phyloP scores from a whole-genome alignment of 805 yeast species.

The Starmerella geochares region DNA sequence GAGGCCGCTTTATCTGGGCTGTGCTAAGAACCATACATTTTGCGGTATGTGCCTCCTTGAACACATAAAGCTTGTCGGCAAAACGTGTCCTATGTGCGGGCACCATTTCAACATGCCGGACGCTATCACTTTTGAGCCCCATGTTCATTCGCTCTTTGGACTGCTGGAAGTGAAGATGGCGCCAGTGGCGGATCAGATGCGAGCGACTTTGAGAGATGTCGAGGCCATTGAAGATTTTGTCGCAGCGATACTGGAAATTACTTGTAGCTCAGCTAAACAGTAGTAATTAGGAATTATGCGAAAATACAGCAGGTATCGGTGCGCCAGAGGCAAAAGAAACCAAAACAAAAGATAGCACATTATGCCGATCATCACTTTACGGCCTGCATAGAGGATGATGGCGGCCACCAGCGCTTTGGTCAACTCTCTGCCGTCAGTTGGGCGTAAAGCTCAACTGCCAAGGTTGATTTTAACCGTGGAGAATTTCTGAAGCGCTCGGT shows the following conservation, averaged over 20 bases:
- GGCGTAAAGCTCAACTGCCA: too few species aligned
- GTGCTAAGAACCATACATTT: constrained; percentile 14
- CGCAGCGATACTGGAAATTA: background rate
- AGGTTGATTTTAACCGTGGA: constrained; percentile 77
- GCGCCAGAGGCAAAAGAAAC: too few species aligned
- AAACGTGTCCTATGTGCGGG: constrained; percentile 9
- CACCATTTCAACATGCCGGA: constrained; percentile 7
- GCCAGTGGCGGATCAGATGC: background rate
- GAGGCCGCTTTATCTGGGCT: constrained; percentile 12
- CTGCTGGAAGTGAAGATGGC: constrained; percentile 1
- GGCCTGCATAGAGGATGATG: background rate
- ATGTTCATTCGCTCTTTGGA: constrained; percentile 9
- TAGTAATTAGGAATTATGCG: background rate
- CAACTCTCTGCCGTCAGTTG: too few species aligned
- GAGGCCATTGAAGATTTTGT: background rate
- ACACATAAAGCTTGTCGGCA: background rate
- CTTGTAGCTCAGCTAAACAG: constrained; percentile 3
- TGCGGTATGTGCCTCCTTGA: constrained; percentile 9
- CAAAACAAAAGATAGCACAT: too few species aligned
- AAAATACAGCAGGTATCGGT: too few species aligned
- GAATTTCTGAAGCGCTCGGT: constrained; percentile 40
- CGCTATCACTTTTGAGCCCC: constrained; percentile 6
- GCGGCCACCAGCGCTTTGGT: too few species aligned
- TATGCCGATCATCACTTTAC: background rate
- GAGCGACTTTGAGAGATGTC: background rate